Evolutionary conservation across 495 filamentous ascomycete genomes (phyloP), one percentile per base, ranked within the genome.

Genomic region (Penicillium verhagenii): DNA sequence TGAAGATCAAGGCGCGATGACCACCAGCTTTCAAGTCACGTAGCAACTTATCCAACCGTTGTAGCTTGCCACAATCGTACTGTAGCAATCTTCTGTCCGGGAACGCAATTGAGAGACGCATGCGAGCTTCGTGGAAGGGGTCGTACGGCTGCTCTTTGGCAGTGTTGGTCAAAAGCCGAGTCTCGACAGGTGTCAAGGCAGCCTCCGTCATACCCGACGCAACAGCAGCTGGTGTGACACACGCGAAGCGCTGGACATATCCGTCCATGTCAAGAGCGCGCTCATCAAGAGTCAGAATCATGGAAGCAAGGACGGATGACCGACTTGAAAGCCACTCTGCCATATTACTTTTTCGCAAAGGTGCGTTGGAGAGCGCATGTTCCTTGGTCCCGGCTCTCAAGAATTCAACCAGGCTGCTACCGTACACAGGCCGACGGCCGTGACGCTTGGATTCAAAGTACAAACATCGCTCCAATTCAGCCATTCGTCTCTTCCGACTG

Each of bases 1-100:
- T 97, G 74, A 99, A 99, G 69, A 99, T 97, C 26, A 99, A 75
- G 4, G 91, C 93, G 6, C 95, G 89, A 65, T 97, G 94, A 14
- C 92, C 91, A 49, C 90, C 91, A 6, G 89, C 84, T 71, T 97
- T 92, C 1, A 97, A 79, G 47, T 89, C 85, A 19, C 94, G 88
- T 24, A 99, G 82, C 8, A 99, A 82, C 53, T 82, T 85, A 64
- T 93, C 92, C 13, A 99, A 85, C 23, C 87, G 84, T 60, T 99
- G 95, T 10, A 99, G 82, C 67, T 99, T 99, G 48, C 95, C 95
- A 65, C 95, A 97, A 72, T 99, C 95, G 62, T 96, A 99, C 65
- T 97, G 92, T 3, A 99, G 79, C 28, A 99, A 81, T 11, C 94
- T 83, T 68, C 91, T 96, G 66, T 99, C 95, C 0, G 95, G 95